Conservation (phyloP, 1,284 basidiomycete species). For the Pseudozyma sp. region DNA sequence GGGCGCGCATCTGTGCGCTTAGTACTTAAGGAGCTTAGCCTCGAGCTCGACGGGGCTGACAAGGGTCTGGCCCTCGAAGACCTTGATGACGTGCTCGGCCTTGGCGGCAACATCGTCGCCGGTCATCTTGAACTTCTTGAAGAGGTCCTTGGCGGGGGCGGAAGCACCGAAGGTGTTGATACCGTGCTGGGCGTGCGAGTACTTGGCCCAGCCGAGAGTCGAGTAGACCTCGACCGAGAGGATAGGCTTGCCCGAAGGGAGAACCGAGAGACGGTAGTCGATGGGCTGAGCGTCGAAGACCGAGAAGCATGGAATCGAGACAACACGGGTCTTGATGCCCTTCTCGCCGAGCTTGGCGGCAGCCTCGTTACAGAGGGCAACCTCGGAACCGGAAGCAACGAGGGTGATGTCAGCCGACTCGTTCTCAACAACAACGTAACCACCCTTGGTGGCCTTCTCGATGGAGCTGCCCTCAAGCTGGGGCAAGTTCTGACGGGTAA, state of each 20-base stretch:
- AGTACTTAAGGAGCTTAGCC: constrained; percentile 48
- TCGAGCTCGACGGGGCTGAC: constrained; percentile 77
- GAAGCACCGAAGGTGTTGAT: constrained; percentile 76
- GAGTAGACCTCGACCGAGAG: constrained; percentile 86
- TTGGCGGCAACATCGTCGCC: constrained; percentile 79
- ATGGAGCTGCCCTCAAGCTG: constrained; percentile 89
- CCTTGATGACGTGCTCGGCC: constrained; percentile 85
- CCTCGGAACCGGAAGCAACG: constrained; percentile 89
- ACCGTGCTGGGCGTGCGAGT: constrained; percentile 65
- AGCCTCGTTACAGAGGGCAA: constrained; percentile 85
- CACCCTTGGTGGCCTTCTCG: constrained; percentile 85
- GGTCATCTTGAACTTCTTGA: constrained; percentile 71
- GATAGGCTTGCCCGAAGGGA: constrained; percentile 88
- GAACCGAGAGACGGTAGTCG: constrained; percentile 84
- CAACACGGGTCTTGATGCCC: constrained; percentile 80
- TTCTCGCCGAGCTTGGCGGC: constrained; percentile 78
- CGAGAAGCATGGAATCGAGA: constrained; percentile 88
- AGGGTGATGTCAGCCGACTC: constrained; percentile 82
- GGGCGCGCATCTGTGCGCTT: constrained; percentile 5
- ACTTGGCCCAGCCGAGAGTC: constrained; percentile 67
- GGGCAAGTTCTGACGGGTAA: constrained; percentile 91
- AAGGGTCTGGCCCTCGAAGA: constrained; percentile 85
- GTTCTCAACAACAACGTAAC: constrained; percentile 88
- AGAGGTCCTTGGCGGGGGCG: constrained; percentile 87
- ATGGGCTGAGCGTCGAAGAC: constrained; percentile 86